Evolutionary conservation across 2,329 filamentous ascomycete genomes (phyloP).

Genomic region (Trichoderma gracile): DNA sequence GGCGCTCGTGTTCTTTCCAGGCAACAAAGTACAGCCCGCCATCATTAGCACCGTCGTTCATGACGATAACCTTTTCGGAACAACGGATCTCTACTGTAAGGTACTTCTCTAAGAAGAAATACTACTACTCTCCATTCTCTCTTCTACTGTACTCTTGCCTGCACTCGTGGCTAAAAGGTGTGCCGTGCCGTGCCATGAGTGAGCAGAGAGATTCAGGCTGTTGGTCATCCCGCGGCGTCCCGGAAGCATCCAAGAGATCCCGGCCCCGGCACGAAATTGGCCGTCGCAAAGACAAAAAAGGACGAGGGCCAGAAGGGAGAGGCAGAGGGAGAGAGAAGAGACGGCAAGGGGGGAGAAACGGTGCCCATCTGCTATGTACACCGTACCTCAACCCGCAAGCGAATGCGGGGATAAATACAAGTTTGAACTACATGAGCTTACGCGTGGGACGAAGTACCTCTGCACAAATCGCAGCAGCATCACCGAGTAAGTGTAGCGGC

Average conservation of each 20-base stretch:
- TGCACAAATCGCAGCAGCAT: not conserved
- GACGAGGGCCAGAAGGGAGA: no score
- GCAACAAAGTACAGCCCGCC: not conserved
- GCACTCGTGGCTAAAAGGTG: no score
- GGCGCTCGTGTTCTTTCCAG: not conserved
- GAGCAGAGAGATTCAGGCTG: not conserved
- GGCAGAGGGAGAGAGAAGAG: no score
- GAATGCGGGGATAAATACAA: not conserved
- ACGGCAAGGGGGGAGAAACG: no score
- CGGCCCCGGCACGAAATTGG: conserved; percentile 7
- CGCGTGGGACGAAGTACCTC: no score
- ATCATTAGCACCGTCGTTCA: conserved; percentile 1
- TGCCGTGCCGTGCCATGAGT: conserved; percentile 1
- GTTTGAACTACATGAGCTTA: no score
- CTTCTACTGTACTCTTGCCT: no score
- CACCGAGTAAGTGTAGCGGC: conserved; percentile 10
- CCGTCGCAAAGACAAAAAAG: not conserved
- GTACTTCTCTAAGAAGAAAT: no score
- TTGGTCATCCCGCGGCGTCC: conserved; percentile 9
- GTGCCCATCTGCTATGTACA: no score
- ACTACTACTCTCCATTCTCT: no score
- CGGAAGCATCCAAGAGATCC: conserved; percentile 12
- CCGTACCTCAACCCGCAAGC: not conserved
- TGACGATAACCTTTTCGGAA: conserved; percentile 11
- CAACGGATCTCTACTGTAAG: not conserved